Base-by-base conservation (phyloP, 495 filamentous ascomycete genomes). In the Podospora australis region DNA sequence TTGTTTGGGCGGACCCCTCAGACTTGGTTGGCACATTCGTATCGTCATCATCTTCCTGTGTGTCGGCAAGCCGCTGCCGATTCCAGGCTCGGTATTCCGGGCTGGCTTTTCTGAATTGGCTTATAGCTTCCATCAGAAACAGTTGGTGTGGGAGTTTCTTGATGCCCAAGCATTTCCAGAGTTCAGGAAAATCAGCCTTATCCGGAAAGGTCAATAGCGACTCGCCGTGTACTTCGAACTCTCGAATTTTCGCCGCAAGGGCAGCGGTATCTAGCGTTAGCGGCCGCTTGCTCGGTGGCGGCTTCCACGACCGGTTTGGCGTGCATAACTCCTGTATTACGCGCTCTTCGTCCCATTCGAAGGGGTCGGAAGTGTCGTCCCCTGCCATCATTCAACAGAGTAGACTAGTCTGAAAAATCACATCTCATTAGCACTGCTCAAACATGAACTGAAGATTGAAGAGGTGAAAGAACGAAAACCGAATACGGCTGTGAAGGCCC, bases 281-380 rank as follows among this genome's bases (percentile, higher is more conserved):
- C 6, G 79, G 66, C 28, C 57, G 61, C 11, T 54, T 20, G 13
- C 50, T 39, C n/a, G 55, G 24, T 23, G 62, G 55, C 22, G 63
- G 46, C 14, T 62, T 46, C 72, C 70, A 78, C 14, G 73, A 72
- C 29, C 69, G 61, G 16, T 70, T 56, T 2, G 62, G 30, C 22
- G 75, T 69, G 65, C 85, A 88, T 4, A 91, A 63, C 44, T 82
- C 82, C 10, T 63, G 59, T 0, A 87, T 75, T 2, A 89, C 76
- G 26, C 79, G 70, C 17, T 87, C 81, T 19, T 82, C 69, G 19
- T 69, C 69, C 86, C 86, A 90, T 51, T 78, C 62, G 52, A 79
- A 78, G 1, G 86, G 86, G 53, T 89, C 86, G 29, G 65, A 40
- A 16, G 49, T 38, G n/a, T 57, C 50, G 7, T 35, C 30, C 23